phyloP scores from a whole-genome alignment of 768 basidiomycete genomes.

The Obba rivulosa region DNA sequence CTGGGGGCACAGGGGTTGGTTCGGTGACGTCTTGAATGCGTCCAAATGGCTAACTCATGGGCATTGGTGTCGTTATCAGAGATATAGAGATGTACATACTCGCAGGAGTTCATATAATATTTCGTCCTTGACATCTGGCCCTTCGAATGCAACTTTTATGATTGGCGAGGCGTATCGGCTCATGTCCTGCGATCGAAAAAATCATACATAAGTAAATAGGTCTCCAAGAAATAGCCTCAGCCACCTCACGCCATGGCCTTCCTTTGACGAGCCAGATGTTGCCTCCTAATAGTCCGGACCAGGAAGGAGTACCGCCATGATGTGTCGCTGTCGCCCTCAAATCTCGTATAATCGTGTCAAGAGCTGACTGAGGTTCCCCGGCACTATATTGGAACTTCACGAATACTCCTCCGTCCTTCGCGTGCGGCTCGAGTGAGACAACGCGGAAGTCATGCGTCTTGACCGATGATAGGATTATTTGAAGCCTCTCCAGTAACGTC shows the following conservation, averaged over 20 bases:
- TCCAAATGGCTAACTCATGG: slow-evolving; percentile 64
- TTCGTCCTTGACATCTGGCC: slow-evolving; percentile 82
- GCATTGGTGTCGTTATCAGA: background rate
- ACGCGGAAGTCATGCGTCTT: slow-evolving; percentile 54
- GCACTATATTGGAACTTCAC: slow-evolving; percentile 61
- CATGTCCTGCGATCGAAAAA: slow-evolving; percentile 59
- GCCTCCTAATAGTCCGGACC: slow-evolving; percentile 47
- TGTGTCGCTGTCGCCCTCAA: slow-evolving; percentile 39
- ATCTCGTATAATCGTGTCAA: slow-evolving; percentile 44
- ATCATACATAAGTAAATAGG: background rate
- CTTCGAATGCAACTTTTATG: slow-evolving; percentile 80
- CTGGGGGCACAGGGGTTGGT: slow-evolving; percentile 58
- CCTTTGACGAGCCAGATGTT: slow-evolving; percentile 73
- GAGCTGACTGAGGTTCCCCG: slow-evolving; percentile 27
- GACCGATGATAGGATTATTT: slow-evolving; percentile 43
- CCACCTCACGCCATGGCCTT: slow-evolving; percentile 75
- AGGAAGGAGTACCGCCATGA: slow-evolving; percentile 58
- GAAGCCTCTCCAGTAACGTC: slow-evolving; percentile 44
- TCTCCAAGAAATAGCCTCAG: background rate
- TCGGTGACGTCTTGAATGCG: slow-evolving; percentile 62
- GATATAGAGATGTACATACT: slow-evolving; percentile 36
- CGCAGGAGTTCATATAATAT: slow-evolving; percentile 71
- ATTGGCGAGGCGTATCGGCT: slow-evolving; percentile 69
- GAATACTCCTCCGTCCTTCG: slow-evolving; percentile 85
- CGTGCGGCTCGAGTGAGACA: slow-evolving; percentile 56